Evolutionary conservation across 495 filamentous ascomycete species (phyloP), one percentile per base, ranked within the genome.

Genomic region (Penicillium manginii): DNA sequence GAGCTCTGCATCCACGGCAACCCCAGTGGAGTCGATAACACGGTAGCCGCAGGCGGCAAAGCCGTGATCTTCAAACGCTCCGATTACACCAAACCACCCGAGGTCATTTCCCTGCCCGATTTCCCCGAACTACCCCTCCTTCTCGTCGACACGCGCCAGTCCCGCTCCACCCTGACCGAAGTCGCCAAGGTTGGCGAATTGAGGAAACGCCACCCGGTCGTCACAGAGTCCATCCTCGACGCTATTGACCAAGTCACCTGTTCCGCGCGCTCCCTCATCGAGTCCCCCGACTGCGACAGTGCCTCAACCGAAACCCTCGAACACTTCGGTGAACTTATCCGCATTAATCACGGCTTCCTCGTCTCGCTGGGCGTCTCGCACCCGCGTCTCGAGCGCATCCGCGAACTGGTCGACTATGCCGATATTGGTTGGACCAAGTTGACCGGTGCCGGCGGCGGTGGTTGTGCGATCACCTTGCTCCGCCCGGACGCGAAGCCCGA

Each of bases 1-100:
- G 94, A 98, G 75, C 87, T 97, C 83, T 93, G 91, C 66, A 97
- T 97, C 43, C 94, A 98, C 73, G 93, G 93, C 23, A 96, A 96
- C 68, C 93, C 94, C 4, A 96, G 91, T 9, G 94, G 94, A 0
- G 91, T 98, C 51, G 94, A 98, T 77, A 98, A 98, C 72, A 98
- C 94, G n/a, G 93, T 98, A 50, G 78, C 93, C 42, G 89, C 91
- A 11, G 86, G 91, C 62, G 94, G 94, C 52, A 96, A 93, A 77
- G 94, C 92, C 4, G 92, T 97, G 2, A 80, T 96, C 31, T 98
- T 96, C 77, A 86, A 90, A 64, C 83, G 94, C 45, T 78, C 74
- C 31, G 90, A 96, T 70, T 93, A 92, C 69, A 76, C 70, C 31
- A 88, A 88, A 64, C 90, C 92, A 7, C 92, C 93, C 0, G 69